Base-by-base conservation (phyloP, 768 basidiomycete genomes). In the Suillus alpinus region DNA sequence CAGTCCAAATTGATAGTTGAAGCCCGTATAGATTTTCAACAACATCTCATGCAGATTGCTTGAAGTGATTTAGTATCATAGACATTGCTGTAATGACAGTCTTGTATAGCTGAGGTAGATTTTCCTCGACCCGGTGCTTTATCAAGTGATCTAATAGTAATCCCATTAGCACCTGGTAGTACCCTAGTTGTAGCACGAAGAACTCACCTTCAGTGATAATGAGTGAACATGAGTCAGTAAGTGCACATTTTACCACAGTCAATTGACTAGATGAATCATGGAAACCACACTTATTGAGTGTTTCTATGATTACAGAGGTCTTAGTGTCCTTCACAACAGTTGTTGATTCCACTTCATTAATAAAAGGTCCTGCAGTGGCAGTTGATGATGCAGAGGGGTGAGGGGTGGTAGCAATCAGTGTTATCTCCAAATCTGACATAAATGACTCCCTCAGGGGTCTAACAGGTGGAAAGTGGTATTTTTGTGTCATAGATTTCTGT, bases 271-370 rank as follows among this genome's bases (percentile, higher is more conserved):
- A 43, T 0, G n/a, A 20, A 12, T 43, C n/a, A 5, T 20, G n/a
- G n/a, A 43, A 20, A 0, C n/a, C 4, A 4, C 41, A 43, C 7
- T 8, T 43, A 43, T 20, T 43, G 9, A 43, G n/a, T 20, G 9
- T 43, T 20, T 20, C n/a, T 1, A 8, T 0, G n/a, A 43, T 9
- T 0, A 43, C 10, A 5, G 4, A 12, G 9, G n/a, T 8, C 41
- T 20, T 43, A 0, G n/a, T n/a, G 10, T 20, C 41, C n/a, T 43
- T 43, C 4, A 43, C n/a, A n/a, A 43, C 2, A 3, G 4, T 20
- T 43, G n/a, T 20, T 7, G 1, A 2, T 2, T 20, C 2, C 1
- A 0, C 8, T 43, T n/a, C 4, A 3, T 12, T 10, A 4, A n/a
- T n/a, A n/a, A n/a, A n/a, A n/a, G n/a, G n/a, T n/a, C n/a, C n/a